Evolutionary conservation across 192 early-diverging fungal species (phyloP), one percentile per base, ranked within the genome.

Genomic region (Lunasporangiospora selenospora): DNA sequence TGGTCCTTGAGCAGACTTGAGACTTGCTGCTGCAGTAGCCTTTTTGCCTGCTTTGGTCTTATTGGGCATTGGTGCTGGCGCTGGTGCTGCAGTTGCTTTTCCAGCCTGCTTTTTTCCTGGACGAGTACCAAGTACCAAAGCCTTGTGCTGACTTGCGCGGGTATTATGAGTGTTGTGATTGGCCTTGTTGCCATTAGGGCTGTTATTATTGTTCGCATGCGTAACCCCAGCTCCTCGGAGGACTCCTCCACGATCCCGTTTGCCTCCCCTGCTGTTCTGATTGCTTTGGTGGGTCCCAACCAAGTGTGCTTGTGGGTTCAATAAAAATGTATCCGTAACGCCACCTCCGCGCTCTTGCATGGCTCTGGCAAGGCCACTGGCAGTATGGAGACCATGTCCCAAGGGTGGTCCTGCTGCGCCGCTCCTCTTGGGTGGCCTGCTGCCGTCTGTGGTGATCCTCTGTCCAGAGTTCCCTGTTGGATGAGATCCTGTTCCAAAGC

Each of bases 341-440:
- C 69, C 69, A 8, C 47, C 38, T 0, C 69, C 69, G 42, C 69
- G 69, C 39, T 73, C 69, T 55, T 73, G 69, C 69, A 73, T 73
- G 2, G 54, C 69, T 53, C 69, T 62, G 3, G 69, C 69, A 6
- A 73, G 33, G 24, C 69, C 69, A 33, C 46, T 47, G 41, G 53
- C 18, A 3, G 69, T 73, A 19, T 58, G 69, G 48, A 73, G n/a
- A n/a, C n/a, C n/a, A n/a, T n/a, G n/a, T n/a, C n/a, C n/a, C n/a
- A n/a, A n/a, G n/a, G n/a, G n/a, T n/a, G n/a, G n/a, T n/a, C n/a
- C n/a, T n/a, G n/a, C n/a, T n/a, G n/a, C n/a, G n/a, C n/a, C n/a
- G n/a, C n/a, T n/a, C n/a, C n/a, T n/a, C n/a, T n/a, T n/a, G n/a
- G n/a, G n/a, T n/a, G n/a, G n/a, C n/a, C n/a, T n/a, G n/a, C n/a